Base-by-base conservation (phyloP, 345 rosid genomes). In the Syzygium aromaticum region DNA sequence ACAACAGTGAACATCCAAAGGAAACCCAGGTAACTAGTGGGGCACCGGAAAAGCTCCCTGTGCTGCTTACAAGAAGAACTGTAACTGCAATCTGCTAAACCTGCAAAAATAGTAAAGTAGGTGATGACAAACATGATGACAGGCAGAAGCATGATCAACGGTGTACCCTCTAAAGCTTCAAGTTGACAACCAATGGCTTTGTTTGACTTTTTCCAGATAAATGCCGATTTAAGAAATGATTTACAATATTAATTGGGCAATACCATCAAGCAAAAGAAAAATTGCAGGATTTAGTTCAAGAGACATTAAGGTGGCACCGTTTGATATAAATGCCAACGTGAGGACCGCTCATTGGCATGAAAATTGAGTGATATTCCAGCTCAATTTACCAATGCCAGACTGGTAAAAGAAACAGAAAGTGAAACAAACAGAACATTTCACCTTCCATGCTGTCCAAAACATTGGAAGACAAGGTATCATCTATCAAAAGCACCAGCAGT, bases 381-480 rank as follows among this genome's bases (percentile, higher is more conserved):
- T 84, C 52, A 49, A n/a, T 46, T 51, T 30, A 27, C 30, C 30
- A 84, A 84, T 49, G 30, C 33, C 54, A n/a, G 38, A 46, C 19
- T 16, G 30, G 6, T 54, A 52, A 33, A 51, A 27, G 1, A 28
- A 10, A 52, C 12, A 14, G 56, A 16, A 84, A 84, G 23, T 40
- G 40, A 84, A 51, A 27, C 23, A n/a, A 51, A 84, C 57, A 52
- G 22, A 9, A n/a, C 43, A n/a, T 52, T 4, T 16, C 15, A 17
- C 92, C 98, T 93, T 59, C 98, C 96, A 87, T 98, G 99, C 95
- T 98, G 99, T 86, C 99, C 99, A 90, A 96, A 98, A 95, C 96
- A 95, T 98, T 96, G 98, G 97, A 97, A 95, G 95, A 95, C 96
- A 98, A 98, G 96, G 93, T 94, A 96, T 95, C 93, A 95, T 95